These are phyloP conservation scores for Linanthus parryae DNA, from an alignment of 148 eudicot species.

Conservation along the genomic window DNA sequence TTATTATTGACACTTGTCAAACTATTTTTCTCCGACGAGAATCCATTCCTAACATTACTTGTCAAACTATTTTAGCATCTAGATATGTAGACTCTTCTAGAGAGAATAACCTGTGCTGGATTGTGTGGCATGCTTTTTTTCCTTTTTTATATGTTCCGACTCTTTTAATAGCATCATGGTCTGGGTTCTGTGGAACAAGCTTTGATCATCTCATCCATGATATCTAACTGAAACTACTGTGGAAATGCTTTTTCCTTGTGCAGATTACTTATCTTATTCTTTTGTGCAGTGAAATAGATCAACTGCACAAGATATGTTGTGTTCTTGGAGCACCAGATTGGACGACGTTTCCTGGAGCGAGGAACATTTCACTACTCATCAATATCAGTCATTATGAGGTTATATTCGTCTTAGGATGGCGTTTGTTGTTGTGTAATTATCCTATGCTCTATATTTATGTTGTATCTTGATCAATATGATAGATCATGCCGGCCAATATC, in stretches of 20 bases:
- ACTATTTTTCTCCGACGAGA: no score
- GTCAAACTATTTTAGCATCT: neutral
- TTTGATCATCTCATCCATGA: neutral
- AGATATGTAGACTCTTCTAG: neutral
- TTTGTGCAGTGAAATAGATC: constrained; percentile 79
- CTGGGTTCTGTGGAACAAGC: no score
- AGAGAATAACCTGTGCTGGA: neutral
- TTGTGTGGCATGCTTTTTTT: neutral
- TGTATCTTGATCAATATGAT: constrained; percentile 9
- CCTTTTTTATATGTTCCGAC: no score
- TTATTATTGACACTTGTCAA: neutral
- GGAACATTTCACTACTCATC: constrained; percentile 45
- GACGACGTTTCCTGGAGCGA: constrained; percentile 58
- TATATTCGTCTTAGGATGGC: constrained; percentile 13
- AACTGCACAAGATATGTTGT: constrained; percentile 85
- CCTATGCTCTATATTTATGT: neutral
- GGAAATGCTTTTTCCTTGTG: neutral
- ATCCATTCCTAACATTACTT: no score
- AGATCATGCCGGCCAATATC: constrained; percentile 66
- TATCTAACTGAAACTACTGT: constrained; percentile 1
- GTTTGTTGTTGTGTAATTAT: neutral
- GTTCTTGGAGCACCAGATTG: constrained; percentile 82
- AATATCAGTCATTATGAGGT: constrained; percentile 62
- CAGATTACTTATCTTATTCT: constrained; percentile 1
- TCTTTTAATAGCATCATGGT: no score